Conservation (phyloP, 352 stramenopile species). For the Phytophthora sp. region DNA sequence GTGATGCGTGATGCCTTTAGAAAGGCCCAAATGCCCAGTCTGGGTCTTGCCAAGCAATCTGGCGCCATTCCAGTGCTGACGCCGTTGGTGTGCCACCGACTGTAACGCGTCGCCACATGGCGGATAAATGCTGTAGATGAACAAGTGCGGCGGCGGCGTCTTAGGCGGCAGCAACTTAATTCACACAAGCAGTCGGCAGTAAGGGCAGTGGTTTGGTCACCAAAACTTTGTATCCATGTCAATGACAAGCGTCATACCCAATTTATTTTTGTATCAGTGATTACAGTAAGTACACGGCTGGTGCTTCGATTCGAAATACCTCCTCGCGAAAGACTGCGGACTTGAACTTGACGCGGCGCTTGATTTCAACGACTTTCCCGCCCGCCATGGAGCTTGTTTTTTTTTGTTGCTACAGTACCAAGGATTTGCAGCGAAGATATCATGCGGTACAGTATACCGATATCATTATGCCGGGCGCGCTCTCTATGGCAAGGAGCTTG, state of each 20-base stretch:
- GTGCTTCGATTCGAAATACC: not conserved
- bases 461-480: not conserved
- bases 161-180: not conserved
- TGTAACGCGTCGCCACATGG: not conserved
- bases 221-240: too few relatives aligned
- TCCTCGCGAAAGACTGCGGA: constrained; percentile 1
- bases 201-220: too few relatives aligned
- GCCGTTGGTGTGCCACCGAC: not conserved
- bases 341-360: not conserved
- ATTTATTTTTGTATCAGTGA: too few relatives aligned
- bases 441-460: not conserved
- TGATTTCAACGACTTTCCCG: too few relatives aligned
- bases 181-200: too few relatives aligned
- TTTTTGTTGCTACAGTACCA: constrained; percentile 1
- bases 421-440: not conserved
- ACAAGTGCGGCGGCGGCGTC: constrained; percentile 1
- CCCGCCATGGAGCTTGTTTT: not conserved
- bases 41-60: constrained; percentile 12
- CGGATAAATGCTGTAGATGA: constrained; percentile 1
- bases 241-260: too few relatives aligned
- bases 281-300: not conserved
- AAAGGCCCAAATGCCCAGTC: constrained; percentile 14
- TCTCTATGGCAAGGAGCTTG: not conserved
- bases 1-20: constrained; percentile 14
- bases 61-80: constrained; percentile 6